Conservation (phyloP, 805 yeast genomes). For the Scheffersomyces amazonensis region DNA sequence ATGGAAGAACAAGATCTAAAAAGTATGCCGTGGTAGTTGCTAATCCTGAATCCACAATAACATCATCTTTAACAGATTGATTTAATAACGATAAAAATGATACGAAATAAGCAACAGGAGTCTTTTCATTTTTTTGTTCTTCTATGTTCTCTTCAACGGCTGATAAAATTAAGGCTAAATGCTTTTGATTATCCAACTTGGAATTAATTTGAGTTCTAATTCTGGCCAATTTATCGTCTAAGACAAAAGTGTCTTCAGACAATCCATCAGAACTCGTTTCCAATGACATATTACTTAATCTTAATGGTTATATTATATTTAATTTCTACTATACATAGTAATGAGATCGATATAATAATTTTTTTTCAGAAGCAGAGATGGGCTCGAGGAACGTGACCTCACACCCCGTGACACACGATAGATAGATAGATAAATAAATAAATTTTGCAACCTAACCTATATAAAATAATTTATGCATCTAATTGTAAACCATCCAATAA, state of each 20-base stretch:
- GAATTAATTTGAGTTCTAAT: constrained; percentile 72
- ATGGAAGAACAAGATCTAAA: constrained; percentile 75
- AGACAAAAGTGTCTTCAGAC: constrained; percentile 39
- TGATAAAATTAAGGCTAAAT: constrained; percentile 73
- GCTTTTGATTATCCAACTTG: constrained; percentile 84
- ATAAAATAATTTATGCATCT: constrained; percentile 21
- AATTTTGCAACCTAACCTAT: too few relatives aligned
- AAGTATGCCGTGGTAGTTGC: constrained; percentile 79
- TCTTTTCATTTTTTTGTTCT: constrained; percentile 57
- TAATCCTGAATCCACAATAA: constrained; percentile 56
- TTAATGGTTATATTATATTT: not conserved
- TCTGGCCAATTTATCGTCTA: constrained; percentile 62
- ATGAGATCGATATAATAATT: not conserved
- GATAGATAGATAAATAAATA: too few relatives aligned
- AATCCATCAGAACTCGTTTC: too few relatives aligned
- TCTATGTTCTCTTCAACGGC: constrained; percentile 89
- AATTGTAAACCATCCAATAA: constrained; percentile 24
- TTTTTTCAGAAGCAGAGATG: not conserved
- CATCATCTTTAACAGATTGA: constrained; percentile 54
- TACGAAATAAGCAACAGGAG: constrained; percentile 81
- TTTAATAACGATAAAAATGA: constrained; percentile 80
- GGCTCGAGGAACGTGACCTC: constrained; percentile 1
- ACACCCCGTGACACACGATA: not conserved
- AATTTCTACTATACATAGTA: not conserved
- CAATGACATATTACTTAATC: too few relatives aligned